Evolutionary conservation across 139 green algal genomes (phyloP).

Genomic region (Tetraselmis chui): DNA sequence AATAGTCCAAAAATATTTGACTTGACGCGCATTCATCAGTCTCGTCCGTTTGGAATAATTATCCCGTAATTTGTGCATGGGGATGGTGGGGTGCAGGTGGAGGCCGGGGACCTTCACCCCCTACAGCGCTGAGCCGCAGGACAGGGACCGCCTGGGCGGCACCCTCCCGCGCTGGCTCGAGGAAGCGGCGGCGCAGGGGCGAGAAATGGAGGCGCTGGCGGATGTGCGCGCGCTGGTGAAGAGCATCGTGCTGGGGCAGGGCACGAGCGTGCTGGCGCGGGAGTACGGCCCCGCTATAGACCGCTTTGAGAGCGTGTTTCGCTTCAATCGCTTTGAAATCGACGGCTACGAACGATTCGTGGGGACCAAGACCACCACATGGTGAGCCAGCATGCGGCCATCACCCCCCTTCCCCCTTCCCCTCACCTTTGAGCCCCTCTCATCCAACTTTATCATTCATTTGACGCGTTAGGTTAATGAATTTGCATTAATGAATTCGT

Average conservation of each 20-base stretch:
- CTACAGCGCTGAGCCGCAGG: not conserved
- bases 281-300: not conserved
- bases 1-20: too few species aligned
- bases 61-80: too few species aligned
- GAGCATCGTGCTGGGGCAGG: not conserved
- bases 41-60: too few species aligned
- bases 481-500: too few species aligned
- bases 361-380: not conserved
- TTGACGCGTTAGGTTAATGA: too few species aligned
- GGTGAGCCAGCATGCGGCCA: too few species aligned
- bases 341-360: not conserved
- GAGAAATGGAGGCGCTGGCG: not conserved
- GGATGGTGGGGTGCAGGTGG: too few species aligned
- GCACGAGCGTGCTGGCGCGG: not conserved
- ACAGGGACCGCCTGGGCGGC: not conserved
- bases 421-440: too few species aligned
- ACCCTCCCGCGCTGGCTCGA: not conserved
- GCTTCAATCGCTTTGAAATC: not conserved
- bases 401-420: too few species aligned
- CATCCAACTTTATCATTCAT: too few species aligned
- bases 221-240: not conserved
- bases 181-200: not conserved
- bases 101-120: not conserved
- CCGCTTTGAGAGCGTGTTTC: not conserved
- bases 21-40: too few species aligned